Percentiles rank a stretch among this genome's conserved stretches.
phyloP scores from a whole-genome alignment of 2,329 filamentous ascomycete species.

The Plenodomus tracheiphilus region DNA sequence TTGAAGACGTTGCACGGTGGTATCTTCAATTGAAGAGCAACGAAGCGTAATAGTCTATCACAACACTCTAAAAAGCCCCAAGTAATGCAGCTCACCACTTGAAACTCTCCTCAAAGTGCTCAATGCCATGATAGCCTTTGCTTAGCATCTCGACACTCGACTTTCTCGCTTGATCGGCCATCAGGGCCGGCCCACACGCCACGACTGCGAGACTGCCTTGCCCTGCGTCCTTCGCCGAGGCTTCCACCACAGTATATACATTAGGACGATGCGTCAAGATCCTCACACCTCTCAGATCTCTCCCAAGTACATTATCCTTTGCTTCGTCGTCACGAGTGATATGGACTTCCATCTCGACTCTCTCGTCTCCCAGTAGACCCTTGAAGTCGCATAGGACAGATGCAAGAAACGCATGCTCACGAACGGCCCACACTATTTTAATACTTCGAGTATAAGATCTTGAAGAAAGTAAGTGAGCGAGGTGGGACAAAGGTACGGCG shows the following conservation, averaged over 20 bases:
- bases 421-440: slow-evolving; percentile 40
- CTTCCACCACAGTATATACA: slow-evolving; percentile 39
- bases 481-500: slow-evolving; percentile 36
- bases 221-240: slow-evolving; percentile 35
- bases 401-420: slow-evolving; percentile 34
- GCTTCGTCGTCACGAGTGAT: slow-evolving; percentile 29
- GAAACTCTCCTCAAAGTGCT: slow-evolving; percentile 55
- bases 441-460: slow-evolving; percentile 20
- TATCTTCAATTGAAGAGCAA: slow-evolving; percentile 20
- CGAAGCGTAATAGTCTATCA: background rate
- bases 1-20: slow-evolving; percentile 34
- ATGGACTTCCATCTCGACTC: slow-evolving; percentile 31
- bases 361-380: slow-evolving; percentile 23
- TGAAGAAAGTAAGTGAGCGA: slow-evolving; percentile 19
- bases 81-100: slow-evolving; percentile 41
- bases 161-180: slow-evolving; percentile 51
- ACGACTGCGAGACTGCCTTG: slow-evolving; percentile 43
- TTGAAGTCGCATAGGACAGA: slow-evolving; percentile 29
- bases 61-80: no score
- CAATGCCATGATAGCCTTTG: slow-evolving; percentile 33
- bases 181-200: slow-evolving; percentile 50
- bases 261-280: slow-evolving; percentile 46
- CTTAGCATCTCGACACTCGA: slow-evolving; percentile 44
- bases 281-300: slow-evolving; percentile 22
- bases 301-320: slow-evolving; percentile 23